Percentiles rank a stretch among this genome's conserved stretches.
Evolutionary conservation across 2,329 filamentous ascomycete genomes (phyloP).

Genomic region (Elsinoe australis): DNA sequence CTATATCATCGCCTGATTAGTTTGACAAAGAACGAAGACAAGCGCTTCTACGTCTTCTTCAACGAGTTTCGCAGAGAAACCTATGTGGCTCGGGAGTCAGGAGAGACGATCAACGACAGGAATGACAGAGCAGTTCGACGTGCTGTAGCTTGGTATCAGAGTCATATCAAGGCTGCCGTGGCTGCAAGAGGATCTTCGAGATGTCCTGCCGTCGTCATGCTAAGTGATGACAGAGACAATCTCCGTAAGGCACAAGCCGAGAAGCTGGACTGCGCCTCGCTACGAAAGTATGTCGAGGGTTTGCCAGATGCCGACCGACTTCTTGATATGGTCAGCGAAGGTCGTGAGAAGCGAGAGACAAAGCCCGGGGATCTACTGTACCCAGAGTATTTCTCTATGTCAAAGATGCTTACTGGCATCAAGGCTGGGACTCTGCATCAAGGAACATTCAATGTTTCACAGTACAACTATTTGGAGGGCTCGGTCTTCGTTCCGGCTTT

Average conservation of each 20-base stretch:
- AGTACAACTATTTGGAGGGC: slow-evolving; percentile 95
- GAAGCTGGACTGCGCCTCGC: slow-evolving; percentile 58
- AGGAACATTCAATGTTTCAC: slow-evolving; percentile 90
- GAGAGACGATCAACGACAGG: slow-evolving; percentile 89
- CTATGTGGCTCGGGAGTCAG: slow-evolving; percentile 63
- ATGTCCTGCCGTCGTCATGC: slow-evolving; percentile 77
- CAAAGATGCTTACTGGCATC: slow-evolving; percentile 88
- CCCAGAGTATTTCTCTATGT: slow-evolving; percentile 79
- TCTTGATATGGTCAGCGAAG: slow-evolving; percentile 86
- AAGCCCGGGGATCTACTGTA: slow-evolving; percentile 70
- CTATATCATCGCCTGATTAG: slow-evolving; percentile 89
- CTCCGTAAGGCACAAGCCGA: slow-evolving; percentile 72
- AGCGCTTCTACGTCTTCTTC: slow-evolving; percentile 98
- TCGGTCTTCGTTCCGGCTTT: slow-evolving; percentile 86
- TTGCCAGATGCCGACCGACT: slow-evolving; percentile 78
- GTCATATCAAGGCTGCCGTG: slow-evolving; percentile 62
- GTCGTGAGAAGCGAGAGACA: slow-evolving; percentile 58
- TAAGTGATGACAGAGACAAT: slow-evolving; percentile 88
- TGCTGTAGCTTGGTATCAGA: slow-evolving; percentile 82
- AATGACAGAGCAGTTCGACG: slow-evolving; percentile 87
- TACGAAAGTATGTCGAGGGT: slow-evolving; percentile 68
- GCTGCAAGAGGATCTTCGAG: slow-evolving; percentile 46
- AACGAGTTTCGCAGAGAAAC: slow-evolving; percentile 96
- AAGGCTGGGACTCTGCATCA: slow-evolving; percentile 86
- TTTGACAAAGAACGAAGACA: slow-evolving; percentile 89